A percentile compares a stretch with the other conserved stretches of the same genome.
These are phyloP conservation scores for Ceratocystis variospora DNA, from an alignment of 2,329 filamentous ascomycete genomes.

Conservation along the genomic window DNA sequence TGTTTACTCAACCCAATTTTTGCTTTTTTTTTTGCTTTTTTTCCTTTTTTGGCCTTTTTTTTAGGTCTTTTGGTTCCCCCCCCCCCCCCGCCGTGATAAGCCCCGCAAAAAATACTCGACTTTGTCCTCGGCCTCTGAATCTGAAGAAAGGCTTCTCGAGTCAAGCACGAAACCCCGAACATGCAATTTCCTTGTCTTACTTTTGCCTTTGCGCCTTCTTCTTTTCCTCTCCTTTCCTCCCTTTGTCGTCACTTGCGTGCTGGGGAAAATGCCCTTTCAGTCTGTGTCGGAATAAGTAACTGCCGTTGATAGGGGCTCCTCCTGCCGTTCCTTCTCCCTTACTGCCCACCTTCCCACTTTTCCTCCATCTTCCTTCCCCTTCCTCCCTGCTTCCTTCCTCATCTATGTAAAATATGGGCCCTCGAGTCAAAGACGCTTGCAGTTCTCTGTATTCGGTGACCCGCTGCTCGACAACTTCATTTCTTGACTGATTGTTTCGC, in stretches of 20 bases:
- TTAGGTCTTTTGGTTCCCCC: too few relatives aligned
- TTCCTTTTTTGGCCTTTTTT: too few relatives aligned
- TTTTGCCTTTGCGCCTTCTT: background rate
- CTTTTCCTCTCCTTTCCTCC: background rate
- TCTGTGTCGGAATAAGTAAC: slow-evolving; percentile 3
- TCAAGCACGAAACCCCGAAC: too few relatives aligned
- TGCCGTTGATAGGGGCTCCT: slow-evolving; percentile 6
- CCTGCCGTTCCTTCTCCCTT: background rate
- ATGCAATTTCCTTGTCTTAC: too few relatives aligned
- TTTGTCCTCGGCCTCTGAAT: too few relatives aligned
- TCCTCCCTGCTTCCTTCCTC: background rate
- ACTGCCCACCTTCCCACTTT: background rate
- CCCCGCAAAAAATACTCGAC: too few relatives aligned
- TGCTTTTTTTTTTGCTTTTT: too few relatives aligned
- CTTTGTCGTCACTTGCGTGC: background rate
- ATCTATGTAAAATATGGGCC: background rate
- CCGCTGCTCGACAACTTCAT: background rate
- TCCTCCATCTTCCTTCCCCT: background rate
- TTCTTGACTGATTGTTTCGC: background rate
- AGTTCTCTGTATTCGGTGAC: background rate
- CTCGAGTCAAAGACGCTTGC: background rate
- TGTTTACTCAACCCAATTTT: too few relatives aligned
- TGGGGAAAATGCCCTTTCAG: background rate
- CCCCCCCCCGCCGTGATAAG: too few relatives aligned
- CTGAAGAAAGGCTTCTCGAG: too few relatives aligned